Conservation (phyloP, 2,329 filamentous ascomycete species). For the Tolypocladium inflatum region DNA sequence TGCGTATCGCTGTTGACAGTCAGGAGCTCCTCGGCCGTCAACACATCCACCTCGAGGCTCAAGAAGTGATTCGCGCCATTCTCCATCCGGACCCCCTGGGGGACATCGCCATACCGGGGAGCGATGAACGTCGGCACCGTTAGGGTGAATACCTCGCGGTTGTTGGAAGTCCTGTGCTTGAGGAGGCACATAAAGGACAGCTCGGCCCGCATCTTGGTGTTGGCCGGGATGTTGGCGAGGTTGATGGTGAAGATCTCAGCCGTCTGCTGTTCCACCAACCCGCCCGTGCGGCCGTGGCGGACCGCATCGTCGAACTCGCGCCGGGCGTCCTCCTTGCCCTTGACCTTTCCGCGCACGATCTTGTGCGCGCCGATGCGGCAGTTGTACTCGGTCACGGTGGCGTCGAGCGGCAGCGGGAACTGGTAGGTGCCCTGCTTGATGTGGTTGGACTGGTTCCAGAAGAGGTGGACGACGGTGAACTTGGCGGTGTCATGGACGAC, state of each 20-base stretch:
- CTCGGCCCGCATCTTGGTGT: constrained; percentile 4
- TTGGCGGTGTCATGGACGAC: constrained; percentile 5
- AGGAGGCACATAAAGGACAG: constrained; percentile 6
- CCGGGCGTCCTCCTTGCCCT: constrained; percentile 3
- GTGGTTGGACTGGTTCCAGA: neutral
- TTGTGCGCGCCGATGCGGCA: constrained; percentile 4
- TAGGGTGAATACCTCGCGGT: constrained; percentile 2
- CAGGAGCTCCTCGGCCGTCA: neutral
- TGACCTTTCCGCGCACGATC: constrained; percentile 4
- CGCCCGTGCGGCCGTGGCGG: neutral
- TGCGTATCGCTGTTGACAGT: neutral
- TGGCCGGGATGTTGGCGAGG: constrained; percentile 5
- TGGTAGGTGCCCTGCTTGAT: constrained; percentile 3
- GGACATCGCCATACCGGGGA: constrained; percentile 2
- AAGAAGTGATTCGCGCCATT: neutral
- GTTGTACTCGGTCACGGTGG: constrained; percentile 2
- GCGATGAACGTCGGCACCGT: constrained; percentile 6
- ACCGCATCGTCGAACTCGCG: constrained; percentile 2
- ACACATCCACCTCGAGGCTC: neutral
- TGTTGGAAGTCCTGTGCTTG: constrained; percentile 1
- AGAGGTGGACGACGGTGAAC: constrained; percentile 1
- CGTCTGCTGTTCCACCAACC: constrained; percentile 5
- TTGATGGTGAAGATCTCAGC: constrained; percentile 7
- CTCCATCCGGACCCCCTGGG: neutral
- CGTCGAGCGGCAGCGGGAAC: constrained; percentile 2